Base-by-base conservation (phyloP, 768 basidiomycete species). In the Hortiboletus campestris region DNA sequence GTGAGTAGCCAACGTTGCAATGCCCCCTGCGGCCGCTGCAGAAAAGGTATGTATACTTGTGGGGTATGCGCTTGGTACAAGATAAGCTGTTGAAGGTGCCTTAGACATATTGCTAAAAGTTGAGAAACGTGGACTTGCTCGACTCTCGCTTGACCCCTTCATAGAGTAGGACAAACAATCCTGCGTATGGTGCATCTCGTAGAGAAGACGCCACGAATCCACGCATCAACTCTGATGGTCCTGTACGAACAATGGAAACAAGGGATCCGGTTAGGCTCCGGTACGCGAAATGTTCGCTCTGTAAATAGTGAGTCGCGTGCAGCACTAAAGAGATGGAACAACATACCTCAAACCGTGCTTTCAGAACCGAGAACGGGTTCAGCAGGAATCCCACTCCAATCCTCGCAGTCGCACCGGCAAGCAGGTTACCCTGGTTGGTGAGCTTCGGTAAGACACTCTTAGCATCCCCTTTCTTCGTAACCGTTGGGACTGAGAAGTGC, bases 151-250 rank as follows among this genome's bases (percentile, higher is more conserved):
- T 98, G 58, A 91, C 82, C 43, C 84, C 83, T 71, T 98, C 94
- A 66, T 98, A 98, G 56, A 88, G 83, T 3, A 93, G 82, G 35
- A 96, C 77, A 63, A 94, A 98, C 7, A 97, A 71, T 4, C 94
- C 95, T 2, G 95, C 93, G 63, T 95, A 94, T 1, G 95, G 95
- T 13, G 94, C 95, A 69, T 98, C 95, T 45, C 95, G 83, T n/a
- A 94, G 77, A 2, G 94, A 89, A 1, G 93, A 92, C 1, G 94
- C 91, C 22, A 88, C 63, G 65, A 94, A 88, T 0, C 95, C 95
- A 45, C 91, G 87, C 65, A 94, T 83, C 29, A 95, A 76, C 59
- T 92, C 93, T 22, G 84, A 81, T 5, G 90, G 84, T 3, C 94
- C 93, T 65, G 79, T 78, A n/a, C 83, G 85, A 3, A 76, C 69